Base-by-base conservation (phyloP, 2,329 filamentous ascomycete species). In the Ophiostoma piceae region DNA sequence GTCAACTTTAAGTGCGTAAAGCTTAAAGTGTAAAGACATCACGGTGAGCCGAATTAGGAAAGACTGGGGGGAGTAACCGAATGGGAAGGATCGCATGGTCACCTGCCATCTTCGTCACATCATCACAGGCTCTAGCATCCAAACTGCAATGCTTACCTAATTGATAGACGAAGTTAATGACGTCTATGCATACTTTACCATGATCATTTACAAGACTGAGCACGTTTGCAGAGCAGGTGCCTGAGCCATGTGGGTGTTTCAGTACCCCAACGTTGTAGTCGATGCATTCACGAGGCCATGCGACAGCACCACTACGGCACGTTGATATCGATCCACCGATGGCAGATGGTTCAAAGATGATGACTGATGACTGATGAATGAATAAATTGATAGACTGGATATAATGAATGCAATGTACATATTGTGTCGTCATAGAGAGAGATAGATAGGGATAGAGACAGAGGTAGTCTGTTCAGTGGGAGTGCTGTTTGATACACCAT, bases 191-290 rank as follows among this genome's bases (percentile, higher is more conserved):
- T 14, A 16, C 57, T 12, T 32, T 4, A 9, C 4, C 12, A 14
- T 32, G 12, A 26, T 62, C 26, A 62, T 62, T 35, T 32, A 62
- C 26, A 62, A 62, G 26, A 62, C 26, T 32, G 57, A 62, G 57
- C 57, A 62, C 57, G 57, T 62, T 62, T 62, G 57, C 12, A 62
- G 22, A 22, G n/a, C 51, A 62, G 57, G 57, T 62, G 57, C 14
- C 57, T 26, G 26, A 29, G 57, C 26, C 57, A 62, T 62, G 57
- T 62, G 57, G 26, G 57, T 62, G 57, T 62, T 26, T 57, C 51
- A 57, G 51, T 57, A 57, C 51, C 51, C 57, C 57, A 35, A 62
- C 26, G n/a, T 62, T 12, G 57, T 26, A 32, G 26, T 32, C 32
- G 57, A 32, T 22, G 51, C 57, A 62, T 32, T 57, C 51, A 57